Conservation (phyloP, 345 rosid genomes). For the Acer negundo region DNA sequence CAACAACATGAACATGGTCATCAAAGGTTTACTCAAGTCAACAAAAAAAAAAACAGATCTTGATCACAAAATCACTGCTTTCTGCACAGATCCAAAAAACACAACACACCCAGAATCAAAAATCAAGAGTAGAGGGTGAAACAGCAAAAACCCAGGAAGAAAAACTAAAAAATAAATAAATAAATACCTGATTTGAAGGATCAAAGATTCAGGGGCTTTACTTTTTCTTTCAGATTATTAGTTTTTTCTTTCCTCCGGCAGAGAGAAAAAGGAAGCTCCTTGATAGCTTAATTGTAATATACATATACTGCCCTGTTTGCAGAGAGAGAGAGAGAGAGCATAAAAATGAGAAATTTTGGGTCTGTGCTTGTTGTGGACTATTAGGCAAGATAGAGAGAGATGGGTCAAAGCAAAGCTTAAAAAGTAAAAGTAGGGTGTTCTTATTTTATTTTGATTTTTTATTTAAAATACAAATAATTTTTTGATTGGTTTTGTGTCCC, state of each 20-base stretch:
- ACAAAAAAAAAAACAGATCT: constrained; percentile 47
- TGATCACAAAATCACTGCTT: constrained; percentile 26
- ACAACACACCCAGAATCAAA: constrained; percentile 36
- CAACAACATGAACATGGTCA: constrained; percentile 16
- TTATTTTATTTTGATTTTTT: not conserved
- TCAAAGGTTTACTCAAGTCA: constrained; percentile 11
- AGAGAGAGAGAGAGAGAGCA: constrained; percentile 13
- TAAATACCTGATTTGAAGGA: constrained; percentile 37
- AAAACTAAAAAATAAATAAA: constrained; percentile 17
- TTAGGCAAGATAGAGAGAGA: constrained; percentile 24
- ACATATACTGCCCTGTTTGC: constrained; percentile 2
- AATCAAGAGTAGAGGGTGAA: constrained; percentile 22
- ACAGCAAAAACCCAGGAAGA: constrained; percentile 8
- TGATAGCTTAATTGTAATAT: constrained; percentile 3
- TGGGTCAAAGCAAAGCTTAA: constrained; percentile 39
- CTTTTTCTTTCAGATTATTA: not conserved
- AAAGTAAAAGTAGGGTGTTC: constrained; percentile 24
- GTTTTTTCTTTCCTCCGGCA: constrained; percentile 4
- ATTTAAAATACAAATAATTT: constrained; percentile 1
- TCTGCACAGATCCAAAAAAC: constrained; percentile 40
- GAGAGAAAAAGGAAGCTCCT: constrained; percentile 22
- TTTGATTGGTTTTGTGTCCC: constrained; percentile 21
- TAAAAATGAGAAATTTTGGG: constrained; percentile 21
- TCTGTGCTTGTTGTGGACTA: constrained; percentile 29
- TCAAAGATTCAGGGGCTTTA: constrained; percentile 14